These are phyloP conservation scores for Tephrocybe sp. DNA, from an alignment of 768 basidiomycete genomes.

Conservation along the genomic window DNA sequence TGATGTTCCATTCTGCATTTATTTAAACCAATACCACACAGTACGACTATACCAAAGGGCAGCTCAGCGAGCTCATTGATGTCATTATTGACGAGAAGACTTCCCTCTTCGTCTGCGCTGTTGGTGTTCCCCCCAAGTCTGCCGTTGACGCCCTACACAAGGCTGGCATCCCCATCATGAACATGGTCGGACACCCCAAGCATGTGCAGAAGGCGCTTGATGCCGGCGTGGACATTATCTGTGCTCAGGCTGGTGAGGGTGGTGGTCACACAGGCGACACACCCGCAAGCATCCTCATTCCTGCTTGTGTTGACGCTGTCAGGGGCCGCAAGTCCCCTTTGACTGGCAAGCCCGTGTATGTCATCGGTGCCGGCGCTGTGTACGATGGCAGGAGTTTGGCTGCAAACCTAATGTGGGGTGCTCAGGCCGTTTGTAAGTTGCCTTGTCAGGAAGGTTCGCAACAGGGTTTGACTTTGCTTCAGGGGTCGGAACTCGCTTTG, in stretches of 20 bases:
- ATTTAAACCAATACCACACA: too few relatives aligned
- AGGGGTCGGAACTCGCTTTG: constrained; percentile 87
- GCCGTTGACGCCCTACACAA: constrained; percentile 80
- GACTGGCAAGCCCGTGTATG: constrained; percentile 80
- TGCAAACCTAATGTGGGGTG: constrained; percentile 87
- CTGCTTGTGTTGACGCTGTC: constrained; percentile 83
- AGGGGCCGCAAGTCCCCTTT: constrained; percentile 75
- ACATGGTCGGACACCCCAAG: constrained; percentile 96
- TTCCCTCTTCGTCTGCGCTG: constrained; percentile 85
- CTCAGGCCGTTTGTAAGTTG: constrained; percentile 78
- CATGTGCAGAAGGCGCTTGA: constrained; percentile 79
- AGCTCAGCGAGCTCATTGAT: constrained; percentile 78
- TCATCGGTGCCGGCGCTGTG: constrained; percentile 89
- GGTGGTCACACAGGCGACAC: constrained; percentile 87
- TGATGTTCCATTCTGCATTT: too few relatives aligned
- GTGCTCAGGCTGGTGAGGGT: constrained; percentile 91
- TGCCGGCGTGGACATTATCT: constrained; percentile 88
- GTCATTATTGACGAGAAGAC: constrained; percentile 93
- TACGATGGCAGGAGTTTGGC: constrained; percentile 87
- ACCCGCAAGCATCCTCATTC: constrained; percentile 83
- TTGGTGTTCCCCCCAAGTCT: constrained; percentile 81
- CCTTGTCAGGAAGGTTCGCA: not conserved
- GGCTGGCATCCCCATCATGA: constrained; percentile 87
- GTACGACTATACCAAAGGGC: constrained; percentile 89
- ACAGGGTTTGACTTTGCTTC: constrained; percentile 11